These are phyloP conservation scores for Epichloe sylvatica DNA, from an alignment of 2,329 filamentous ascomycete genomes.

Conservation along the genomic window DNA sequence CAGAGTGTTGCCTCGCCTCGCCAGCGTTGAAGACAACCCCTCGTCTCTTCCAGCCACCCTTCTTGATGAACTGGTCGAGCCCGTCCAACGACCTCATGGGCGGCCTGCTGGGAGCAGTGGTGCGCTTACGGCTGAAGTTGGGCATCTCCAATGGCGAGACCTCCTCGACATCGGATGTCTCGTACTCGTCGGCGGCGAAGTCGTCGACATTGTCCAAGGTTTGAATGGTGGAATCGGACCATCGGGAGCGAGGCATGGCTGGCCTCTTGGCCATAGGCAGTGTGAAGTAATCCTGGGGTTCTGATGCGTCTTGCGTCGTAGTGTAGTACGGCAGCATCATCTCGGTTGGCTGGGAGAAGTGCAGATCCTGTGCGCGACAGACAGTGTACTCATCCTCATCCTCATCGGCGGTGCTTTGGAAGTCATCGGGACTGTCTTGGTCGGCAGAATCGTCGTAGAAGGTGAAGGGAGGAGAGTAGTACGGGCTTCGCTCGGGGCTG, in stretches of 20 bases:
- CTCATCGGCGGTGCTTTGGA: constrained; percentile 9
- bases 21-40: constrained; percentile 27
- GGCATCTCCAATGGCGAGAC: constrained; percentile 12
- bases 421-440: constrained; percentile 11
- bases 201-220: constrained; percentile 13
- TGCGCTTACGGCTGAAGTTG: constrained; percentile 23
- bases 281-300: constrained; percentile 22
- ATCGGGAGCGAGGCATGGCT: constrained; percentile 22
- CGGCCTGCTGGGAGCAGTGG: constrained; percentile 19
- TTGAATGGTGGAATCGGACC: constrained; percentile 30
- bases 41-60: constrained; percentile 30
- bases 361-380: constrained; percentile 2
- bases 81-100: constrained; percentile 24
- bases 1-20: constrained; percentile 9
- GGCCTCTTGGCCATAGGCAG: constrained; percentile 17
- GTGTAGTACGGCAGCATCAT: constrained; percentile 17
- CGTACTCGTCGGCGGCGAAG: constrained; percentile 8
- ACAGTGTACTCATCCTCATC: constrained; percentile 8
- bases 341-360: constrained; percentile 7
- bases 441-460: constrained; percentile 15
- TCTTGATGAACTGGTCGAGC: constrained; percentile 29
- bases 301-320: constrained; percentile 11
- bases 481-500: constrained; percentile 8
- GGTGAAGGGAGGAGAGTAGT: constrained; percentile 13
- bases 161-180: constrained; percentile 9